phyloP scores from a whole-genome alignment of 2,329 filamentous ascomycete genomes.

The Cladosporium sp. region DNA sequence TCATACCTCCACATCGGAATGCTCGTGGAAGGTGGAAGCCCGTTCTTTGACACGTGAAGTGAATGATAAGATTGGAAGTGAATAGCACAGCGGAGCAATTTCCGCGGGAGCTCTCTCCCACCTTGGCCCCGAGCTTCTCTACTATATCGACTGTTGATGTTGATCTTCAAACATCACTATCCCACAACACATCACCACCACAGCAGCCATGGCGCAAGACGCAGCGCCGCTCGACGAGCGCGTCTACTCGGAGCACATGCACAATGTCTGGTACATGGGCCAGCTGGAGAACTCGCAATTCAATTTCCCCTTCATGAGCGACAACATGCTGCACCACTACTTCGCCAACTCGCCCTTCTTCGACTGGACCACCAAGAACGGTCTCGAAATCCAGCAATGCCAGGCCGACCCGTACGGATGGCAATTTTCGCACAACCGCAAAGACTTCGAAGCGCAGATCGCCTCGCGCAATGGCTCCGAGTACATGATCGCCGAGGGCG shows the following conservation, averaged over 20 bases:
- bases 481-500: constrained; percentile 49
- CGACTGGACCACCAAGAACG: constrained; percentile 58
- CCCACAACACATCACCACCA: neutral
- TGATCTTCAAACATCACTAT: too few species aligned
- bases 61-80: too few species aligned
- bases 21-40: too few species aligned
- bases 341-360: constrained; percentile 62
- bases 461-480: constrained; percentile 54
- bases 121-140: too few species aligned
- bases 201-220: constrained; percentile 18
- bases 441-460: constrained; percentile 53
- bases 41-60: too few species aligned
- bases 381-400: constrained; percentile 50
- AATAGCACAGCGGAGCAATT: neutral
- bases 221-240: constrained; percentile 25
- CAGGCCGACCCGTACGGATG: constrained; percentile 46
- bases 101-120: neutral
- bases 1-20: too few species aligned
- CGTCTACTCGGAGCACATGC: constrained; percentile 13
- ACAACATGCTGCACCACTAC: constrained; percentile 54
- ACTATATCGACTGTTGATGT: too few species aligned
- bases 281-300: constrained; percentile 17
- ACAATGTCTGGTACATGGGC: constrained; percentile 28
- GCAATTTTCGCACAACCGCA: constrained; percentile 50
- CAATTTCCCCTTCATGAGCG: constrained; percentile 23